Percentiles rank a stretch among this genome's conserved stretches.
phyloP scores from a whole-genome alignment of 2,329 filamentous ascomycete species.

The Colletotrichum cereale region DNA sequence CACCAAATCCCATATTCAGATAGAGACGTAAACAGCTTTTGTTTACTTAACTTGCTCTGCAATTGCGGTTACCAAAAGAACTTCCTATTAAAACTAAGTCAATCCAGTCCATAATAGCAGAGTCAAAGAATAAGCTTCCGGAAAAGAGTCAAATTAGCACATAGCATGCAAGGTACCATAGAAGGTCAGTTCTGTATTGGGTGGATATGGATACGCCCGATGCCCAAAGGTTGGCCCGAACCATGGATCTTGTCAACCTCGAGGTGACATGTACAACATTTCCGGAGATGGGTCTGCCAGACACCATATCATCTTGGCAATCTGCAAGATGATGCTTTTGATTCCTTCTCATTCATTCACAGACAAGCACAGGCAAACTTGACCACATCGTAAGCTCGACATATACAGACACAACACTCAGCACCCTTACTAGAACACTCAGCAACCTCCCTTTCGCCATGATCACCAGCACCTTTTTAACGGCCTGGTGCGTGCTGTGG shows the following conservation, averaged over 20 bases:
- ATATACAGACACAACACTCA: background rate
- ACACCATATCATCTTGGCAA: background rate
- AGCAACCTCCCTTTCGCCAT: background rate
- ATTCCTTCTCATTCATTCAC: background rate
- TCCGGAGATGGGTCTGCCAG: too few relatives aligned
- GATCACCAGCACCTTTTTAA: too few relatives aligned
- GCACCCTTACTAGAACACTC: too few relatives aligned
- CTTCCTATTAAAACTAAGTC: too few relatives aligned
- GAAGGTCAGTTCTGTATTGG: background rate
- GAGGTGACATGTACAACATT: too few relatives aligned
- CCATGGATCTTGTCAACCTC: too few relatives aligned
- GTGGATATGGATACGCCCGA: too few relatives aligned
- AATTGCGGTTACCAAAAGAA: background rate
- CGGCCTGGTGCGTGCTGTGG: background rate
- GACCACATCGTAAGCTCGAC: background rate
- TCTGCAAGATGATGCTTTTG: background rate
- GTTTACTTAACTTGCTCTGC: background rate
- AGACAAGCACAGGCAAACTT: background rate
- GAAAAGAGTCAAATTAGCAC: too few relatives aligned
- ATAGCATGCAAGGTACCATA: background rate
- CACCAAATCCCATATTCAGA: too few relatives aligned
- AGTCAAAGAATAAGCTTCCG: too few relatives aligned
- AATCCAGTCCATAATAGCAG: background rate
- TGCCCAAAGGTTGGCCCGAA: too few relatives aligned
- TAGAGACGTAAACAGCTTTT: too few relatives aligned